phyloP scores from a whole-genome alignment of 116 monocot genomes.

The Zostera marina region DNA sequence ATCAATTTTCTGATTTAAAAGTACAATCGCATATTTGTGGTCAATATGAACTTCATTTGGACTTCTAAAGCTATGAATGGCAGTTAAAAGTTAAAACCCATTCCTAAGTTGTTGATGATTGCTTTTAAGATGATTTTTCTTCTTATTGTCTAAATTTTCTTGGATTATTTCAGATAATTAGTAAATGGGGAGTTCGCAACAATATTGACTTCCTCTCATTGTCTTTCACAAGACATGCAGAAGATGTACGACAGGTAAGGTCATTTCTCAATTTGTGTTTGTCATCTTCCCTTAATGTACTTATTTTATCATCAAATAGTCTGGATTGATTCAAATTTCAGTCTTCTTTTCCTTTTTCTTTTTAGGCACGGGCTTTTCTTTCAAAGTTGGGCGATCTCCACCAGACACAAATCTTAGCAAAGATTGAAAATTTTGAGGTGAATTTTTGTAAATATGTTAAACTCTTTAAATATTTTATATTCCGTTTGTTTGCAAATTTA shows the following conservation, averaged over 20 bases:
- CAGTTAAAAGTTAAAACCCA: not conserved
- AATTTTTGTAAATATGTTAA: not conserved
- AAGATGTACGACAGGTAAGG: conserved; percentile 13
- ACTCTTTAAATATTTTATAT: not conserved
- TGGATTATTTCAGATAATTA: conserved; percentile 6
- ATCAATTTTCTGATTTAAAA: too few relatives aligned
- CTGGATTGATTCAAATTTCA: not conserved
- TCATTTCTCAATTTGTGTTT: not conserved
- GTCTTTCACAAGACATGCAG: conserved; percentile 10
- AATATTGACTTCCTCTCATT: conserved; percentile 14
- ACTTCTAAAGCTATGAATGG: not conserved
- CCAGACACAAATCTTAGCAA: conserved; percentile 25
- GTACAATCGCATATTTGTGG: too few relatives aligned
- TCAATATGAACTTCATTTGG: too few relatives aligned
- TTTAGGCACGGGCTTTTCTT: conserved; percentile 13
- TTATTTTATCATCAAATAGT: too few relatives aligned
- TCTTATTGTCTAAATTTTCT: not conserved
- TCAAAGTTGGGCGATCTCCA: conserved; percentile 14
- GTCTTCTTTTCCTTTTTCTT: not conserved
- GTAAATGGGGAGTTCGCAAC: conserved; percentile 13
- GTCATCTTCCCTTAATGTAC: not conserved
- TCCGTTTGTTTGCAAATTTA: not conserved
- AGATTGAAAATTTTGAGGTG: conserved; percentile 26
- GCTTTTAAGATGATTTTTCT: not conserved
- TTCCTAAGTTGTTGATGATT: not conserved